These are phyloP conservation scores for Cladosporium sp. DNA, from an alignment of 2,329 filamentous ascomycete genomes.

Conservation along the genomic window DNA sequence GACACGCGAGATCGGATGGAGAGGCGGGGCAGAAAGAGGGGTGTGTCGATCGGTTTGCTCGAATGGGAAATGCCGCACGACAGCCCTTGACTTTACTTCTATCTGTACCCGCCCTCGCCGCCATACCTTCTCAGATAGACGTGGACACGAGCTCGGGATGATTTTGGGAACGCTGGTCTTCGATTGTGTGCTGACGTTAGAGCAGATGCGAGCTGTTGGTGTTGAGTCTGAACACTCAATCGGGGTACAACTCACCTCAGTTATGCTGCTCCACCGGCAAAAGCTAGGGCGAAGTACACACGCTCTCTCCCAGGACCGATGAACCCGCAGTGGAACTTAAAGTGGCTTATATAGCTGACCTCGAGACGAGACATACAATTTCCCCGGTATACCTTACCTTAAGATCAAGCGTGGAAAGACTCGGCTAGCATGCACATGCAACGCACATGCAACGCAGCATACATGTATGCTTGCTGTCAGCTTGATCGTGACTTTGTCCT, in stretches of 20 bases:
- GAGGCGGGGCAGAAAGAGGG: constrained; percentile 9
- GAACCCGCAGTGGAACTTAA: background rate
- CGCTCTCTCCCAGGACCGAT: background rate
- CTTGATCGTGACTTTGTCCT: background rate
- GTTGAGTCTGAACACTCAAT: background rate
- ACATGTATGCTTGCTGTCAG: background rate
- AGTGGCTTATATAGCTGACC: constrained; percentile 8
- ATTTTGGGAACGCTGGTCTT: background rate
- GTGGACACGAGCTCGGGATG: background rate
- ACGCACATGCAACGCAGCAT: background rate
- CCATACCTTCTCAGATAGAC: background rate
- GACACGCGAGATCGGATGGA: background rate
- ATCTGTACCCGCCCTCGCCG: background rate
- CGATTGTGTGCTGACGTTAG: background rate
- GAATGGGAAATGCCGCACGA: background rate
- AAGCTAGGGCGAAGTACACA: background rate
- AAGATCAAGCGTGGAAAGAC: background rate
- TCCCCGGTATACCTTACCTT: background rate
- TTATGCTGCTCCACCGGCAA: background rate
- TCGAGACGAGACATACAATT: constrained; percentile 1
- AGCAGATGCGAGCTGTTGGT: background rate
- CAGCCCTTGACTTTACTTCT: background rate
- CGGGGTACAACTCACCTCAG: background rate
- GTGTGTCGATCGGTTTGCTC: background rate
- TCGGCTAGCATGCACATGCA: background rate